phyloP scores from a whole-genome alignment of 805 yeast genomes.

The Ogataea corticis region DNA sequence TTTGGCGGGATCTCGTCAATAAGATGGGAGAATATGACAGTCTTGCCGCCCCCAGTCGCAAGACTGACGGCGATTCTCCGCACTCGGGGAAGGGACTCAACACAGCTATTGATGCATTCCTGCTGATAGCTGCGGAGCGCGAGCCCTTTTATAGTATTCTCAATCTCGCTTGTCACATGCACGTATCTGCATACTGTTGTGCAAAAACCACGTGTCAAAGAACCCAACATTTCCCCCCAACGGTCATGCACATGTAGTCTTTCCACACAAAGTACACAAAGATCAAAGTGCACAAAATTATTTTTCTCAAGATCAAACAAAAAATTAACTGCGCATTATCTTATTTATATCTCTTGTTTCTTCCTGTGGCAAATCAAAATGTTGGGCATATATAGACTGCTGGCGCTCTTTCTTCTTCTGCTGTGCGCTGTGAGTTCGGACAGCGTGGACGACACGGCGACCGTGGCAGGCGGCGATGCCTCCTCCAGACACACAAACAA shows the following conservation, averaged over 20 bases:
- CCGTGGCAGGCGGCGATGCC: neutral
- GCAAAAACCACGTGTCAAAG: neutral
- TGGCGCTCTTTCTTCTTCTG: neutral
- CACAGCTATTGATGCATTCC: slow-evolving; percentile 62
- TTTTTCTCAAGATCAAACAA: neutral
- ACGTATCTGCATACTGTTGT: neutral
- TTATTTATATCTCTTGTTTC: too few relatives aligned
- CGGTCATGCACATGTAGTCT: neutral
- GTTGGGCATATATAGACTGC: neutral
- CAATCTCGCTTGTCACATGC: neutral
- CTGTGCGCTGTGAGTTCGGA: neutral
- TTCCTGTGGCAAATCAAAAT: neutral
- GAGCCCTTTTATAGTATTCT: neutral
- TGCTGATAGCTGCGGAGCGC: slow-evolving; percentile 54
- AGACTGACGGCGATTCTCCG: slow-evolving; percentile 75
- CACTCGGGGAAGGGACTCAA: slow-evolving; percentile 42
- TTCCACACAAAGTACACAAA: too few relatives aligned
- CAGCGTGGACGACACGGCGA: neutral
- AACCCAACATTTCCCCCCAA: neutral
- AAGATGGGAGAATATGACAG: slow-evolving; percentile 69
- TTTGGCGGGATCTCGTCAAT: slow-evolving; percentile 40
- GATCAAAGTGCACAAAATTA: too few relatives aligned
- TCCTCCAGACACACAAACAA: slow-evolving; percentile 58
- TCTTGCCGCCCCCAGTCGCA: slow-evolving; percentile 96
- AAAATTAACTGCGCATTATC: neutral